Conservation (phyloP, 768 basidiomycete genomes). For the Mycena alexandri region DNA sequence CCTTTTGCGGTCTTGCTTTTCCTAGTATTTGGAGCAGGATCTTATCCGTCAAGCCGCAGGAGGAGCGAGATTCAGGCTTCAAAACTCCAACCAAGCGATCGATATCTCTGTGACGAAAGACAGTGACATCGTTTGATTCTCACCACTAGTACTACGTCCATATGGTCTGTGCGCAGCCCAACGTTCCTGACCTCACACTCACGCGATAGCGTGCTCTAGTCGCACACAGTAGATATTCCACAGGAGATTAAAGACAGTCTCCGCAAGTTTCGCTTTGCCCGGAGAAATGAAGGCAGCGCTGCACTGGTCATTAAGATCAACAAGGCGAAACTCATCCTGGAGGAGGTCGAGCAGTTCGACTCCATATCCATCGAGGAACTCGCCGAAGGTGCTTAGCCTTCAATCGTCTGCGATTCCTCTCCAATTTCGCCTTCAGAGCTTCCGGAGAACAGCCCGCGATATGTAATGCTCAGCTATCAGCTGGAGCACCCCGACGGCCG, state of each 20-base stretch:
- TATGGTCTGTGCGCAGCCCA: conserved; percentile 50
- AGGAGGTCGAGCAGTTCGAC: conserved; percentile 85
- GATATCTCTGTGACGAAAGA: not conserved
- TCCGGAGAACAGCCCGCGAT: conserved; percentile 89
- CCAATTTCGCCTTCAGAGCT: conserved; percentile 66
- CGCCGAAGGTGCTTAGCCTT: conserved; percentile 75
- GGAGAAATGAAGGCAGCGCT: conserved; percentile 78
- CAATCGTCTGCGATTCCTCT: conserved; percentile 1
- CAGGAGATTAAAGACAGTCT: conserved; percentile 80
- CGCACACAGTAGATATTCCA: conserved; percentile 88
- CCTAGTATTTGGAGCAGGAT: too few relatives aligned
- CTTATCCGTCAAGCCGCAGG: too few relatives aligned
- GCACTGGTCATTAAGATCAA: conserved; percentile 93
- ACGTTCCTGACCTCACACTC: conserved; percentile 26
- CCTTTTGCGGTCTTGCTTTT: too few relatives aligned
- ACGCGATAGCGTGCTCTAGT: conserved; percentile 50
- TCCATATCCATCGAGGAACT: conserved; percentile 85
- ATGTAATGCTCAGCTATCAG: conserved; percentile 87
- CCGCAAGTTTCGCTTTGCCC: conserved; percentile 83
- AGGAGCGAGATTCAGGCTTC: too few relatives aligned
- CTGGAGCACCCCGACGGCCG: conserved; percentile 85
- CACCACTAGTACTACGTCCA: not conserved
- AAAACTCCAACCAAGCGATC: not conserved
- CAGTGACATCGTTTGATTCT: too few relatives aligned
- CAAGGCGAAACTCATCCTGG: conserved; percentile 84